A percentile compares a stretch with the other conserved stretches of the same genome.
Evolutionary conservation across 257 asterid genomes (phyloP).

Genomic region (Fraxinus americana): DNA sequence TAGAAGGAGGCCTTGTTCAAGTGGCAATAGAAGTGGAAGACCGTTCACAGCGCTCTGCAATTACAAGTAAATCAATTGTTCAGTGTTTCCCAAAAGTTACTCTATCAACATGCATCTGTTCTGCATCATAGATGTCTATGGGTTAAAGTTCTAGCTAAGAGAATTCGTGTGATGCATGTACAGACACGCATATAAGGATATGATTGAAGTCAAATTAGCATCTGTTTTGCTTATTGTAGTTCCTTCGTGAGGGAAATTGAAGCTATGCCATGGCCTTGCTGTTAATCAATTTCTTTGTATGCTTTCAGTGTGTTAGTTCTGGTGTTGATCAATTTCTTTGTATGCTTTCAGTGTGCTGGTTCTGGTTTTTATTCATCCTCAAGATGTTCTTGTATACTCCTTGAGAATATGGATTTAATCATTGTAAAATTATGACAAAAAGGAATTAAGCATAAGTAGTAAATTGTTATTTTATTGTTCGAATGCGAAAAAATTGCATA

Average conservation of each 20-base stretch:
- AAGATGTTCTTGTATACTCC: not conserved
- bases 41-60: conserved; percentile 94
- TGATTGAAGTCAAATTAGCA: conserved; percentile 5
- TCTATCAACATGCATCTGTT: conserved; percentile 6
- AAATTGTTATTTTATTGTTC: not conserved
- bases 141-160: conserved; percentile 8
- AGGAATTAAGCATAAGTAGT: not conserved
- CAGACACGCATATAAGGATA: not conserved
- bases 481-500: not conserved
- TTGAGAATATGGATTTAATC: not conserved
- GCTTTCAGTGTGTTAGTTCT: not conserved
- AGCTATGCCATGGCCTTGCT: not conserved
- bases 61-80: conserved; percentile 61
- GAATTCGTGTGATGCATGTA: not conserved
- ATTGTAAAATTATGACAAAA: not conserved
- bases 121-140: conserved; percentile 4
- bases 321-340: not conserved
- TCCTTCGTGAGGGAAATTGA: not conserved
- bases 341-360: not conserved
- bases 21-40: conserved; percentile 99
- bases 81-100: conserved; percentile 8
- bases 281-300: not conserved
- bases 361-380: not conserved
- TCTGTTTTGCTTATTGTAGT: not conserved
- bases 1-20: conserved; percentile 98